A percentile compares a stretch with the other conserved stretches of the same genome.
Evolutionary conservation across 2,329 filamentous ascomycete species (phyloP).

Genomic region (Capronia coronata): DNA sequence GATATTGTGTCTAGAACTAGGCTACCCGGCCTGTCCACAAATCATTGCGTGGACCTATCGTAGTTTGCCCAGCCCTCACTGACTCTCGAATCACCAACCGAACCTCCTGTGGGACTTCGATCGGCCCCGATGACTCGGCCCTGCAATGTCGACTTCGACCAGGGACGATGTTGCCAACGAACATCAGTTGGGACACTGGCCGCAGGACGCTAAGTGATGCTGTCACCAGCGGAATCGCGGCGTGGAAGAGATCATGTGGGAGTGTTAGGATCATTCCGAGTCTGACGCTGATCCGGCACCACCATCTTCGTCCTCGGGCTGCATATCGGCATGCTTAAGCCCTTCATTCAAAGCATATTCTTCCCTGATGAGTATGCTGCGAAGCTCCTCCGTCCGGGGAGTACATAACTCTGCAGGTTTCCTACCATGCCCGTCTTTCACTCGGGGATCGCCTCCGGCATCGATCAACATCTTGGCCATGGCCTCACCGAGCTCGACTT

Average conservation of each 20-base stretch:
- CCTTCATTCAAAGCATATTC: slow-evolving; percentile 45
- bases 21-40: no score
- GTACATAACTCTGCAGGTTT: slow-evolving; percentile 43
- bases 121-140: no score
- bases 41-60: no score
- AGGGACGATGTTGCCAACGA: no score
- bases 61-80: no score
- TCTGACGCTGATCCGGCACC: slow-evolving; percentile 24
- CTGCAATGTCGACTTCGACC: no score
- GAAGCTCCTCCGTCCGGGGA: slow-evolving; percentile 38
- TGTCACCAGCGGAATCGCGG: no score
- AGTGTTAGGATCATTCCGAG: slow-evolving; percentile 19
- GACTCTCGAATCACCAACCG: no score
- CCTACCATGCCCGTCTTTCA: slow-evolving; percentile 43
- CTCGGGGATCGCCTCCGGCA: slow-evolving; percentile 43
- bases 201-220: no score
- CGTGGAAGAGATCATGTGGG: background rate
- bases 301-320: slow-evolving; percentile 32
- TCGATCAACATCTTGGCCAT: slow-evolving; percentile 48
- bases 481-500: slow-evolving; percentile 37
- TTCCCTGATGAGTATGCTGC: slow-evolving; percentile 38
- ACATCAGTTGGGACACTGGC: no score
- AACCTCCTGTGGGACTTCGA: no score
- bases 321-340: slow-evolving; percentile 31
- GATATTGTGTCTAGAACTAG: no score